Percentiles rank a stretch among this genome's conserved stretches.
phyloP scores from a whole-genome alignment of 495 filamentous ascomycete species.

The Cercophora samala region DNA sequence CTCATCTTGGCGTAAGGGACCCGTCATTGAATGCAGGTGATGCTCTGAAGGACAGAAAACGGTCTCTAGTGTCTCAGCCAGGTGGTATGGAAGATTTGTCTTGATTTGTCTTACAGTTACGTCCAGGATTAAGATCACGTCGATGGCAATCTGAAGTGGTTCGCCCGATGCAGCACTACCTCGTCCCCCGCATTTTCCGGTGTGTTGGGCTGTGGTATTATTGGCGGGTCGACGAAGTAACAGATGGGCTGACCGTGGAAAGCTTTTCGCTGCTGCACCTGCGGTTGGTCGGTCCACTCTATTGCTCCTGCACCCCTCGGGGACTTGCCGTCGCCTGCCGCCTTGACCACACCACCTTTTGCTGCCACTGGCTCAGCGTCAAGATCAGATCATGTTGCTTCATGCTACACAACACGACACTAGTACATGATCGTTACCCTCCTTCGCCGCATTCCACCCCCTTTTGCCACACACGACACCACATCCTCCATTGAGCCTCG shows the following conservation, averaged over 20 bases:
- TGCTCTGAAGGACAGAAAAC: neutral
- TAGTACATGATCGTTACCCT: neutral
- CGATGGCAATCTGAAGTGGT: neutral
- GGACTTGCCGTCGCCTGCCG: neutral
- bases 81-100: neutral
- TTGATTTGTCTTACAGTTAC: neutral
- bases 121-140: no score
- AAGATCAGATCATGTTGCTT: neutral
- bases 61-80: neutral
- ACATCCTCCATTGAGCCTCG: neutral
- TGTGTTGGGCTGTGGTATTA: neutral
- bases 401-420: neutral
- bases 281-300: neutral
- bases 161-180: neutral
- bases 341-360: neutral
- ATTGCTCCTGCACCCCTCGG: neutral
- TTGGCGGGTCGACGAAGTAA: neutral
- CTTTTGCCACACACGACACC: neutral
- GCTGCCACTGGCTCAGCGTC: neutral
- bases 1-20: neutral
- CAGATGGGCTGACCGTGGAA: neutral
- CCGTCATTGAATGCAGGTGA: neutral
- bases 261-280: neutral
- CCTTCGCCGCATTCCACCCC: neutral
- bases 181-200: neutral